Percentiles rank a stretch among this genome's conserved stretches.
Conservation (phyloP, 164 flowering plant genomes). For the Stephania japonica region DNA sequence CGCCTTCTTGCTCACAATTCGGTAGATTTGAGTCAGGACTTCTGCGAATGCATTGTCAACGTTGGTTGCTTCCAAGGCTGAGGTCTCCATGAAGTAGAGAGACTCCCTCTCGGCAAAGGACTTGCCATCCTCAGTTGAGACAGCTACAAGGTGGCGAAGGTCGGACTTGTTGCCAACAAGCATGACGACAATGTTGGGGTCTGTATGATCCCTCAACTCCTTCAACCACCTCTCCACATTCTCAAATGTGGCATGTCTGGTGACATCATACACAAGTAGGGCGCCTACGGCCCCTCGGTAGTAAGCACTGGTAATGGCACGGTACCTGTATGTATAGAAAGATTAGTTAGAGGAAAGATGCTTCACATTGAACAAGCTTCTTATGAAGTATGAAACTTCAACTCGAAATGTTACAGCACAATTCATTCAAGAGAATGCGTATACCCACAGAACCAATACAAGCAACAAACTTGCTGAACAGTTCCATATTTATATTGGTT, state of each 20-base stretch:
- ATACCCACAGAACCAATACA: background rate
- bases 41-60: conserved; percentile 12
- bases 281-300: conserved; percentile 16
- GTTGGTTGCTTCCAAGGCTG: conserved; percentile 13
- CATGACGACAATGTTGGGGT: conserved; percentile 15
- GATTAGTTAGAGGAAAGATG: background rate
- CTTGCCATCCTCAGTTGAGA: conserved; percentile 10
- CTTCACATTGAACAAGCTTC: background rate
- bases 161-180: conserved; percentile 13
- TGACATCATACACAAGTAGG: conserved; percentile 14
- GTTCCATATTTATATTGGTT: too few relatives aligned
- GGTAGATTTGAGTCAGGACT: conserved; percentile 11
- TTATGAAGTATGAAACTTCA: background rate
- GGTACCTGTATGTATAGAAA: conserved; percentile 1
- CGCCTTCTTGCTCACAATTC: conserved; percentile 13
- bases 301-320: conserved; percentile 14
- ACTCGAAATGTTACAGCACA: background rate
- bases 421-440: background rate
- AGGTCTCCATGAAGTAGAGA: conserved; percentile 16
- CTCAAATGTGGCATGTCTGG: conserved; percentile 12
- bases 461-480: background rate
- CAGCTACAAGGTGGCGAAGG: conserved; percentile 14
- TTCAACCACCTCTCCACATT: conserved; percentile 14
- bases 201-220: conserved; percentile 14
- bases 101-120: conserved; percentile 13